These are phyloP conservation scores for Apiotrichum mycotoxinovorans DNA, from an alignment of 1,284 basidiomycete species.

Conservation along the genomic window DNA sequence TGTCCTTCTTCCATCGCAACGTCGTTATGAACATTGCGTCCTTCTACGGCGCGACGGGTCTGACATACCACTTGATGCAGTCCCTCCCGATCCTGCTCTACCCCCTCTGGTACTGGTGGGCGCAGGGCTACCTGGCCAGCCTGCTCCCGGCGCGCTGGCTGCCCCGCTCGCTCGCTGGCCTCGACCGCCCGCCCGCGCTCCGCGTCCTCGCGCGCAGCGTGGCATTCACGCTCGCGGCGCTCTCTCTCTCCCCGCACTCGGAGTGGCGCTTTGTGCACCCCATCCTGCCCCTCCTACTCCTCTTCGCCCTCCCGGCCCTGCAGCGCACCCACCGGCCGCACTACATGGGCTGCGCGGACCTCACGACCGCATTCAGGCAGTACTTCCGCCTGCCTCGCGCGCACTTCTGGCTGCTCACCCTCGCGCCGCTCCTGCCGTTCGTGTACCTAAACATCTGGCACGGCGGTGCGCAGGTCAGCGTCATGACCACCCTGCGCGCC, in stretches of 20 bases:
- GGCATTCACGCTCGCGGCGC: slow-evolving; percentile 63
- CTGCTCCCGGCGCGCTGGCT: slow-evolving; percentile 40
- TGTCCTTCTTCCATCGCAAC: slow-evolving; percentile 74
- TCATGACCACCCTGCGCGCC: slow-evolving; percentile 54
- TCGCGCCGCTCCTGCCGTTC: slow-evolving; percentile 58
- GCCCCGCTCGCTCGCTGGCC: slow-evolving; percentile 20
- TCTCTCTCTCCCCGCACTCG: slow-evolving; percentile 83
- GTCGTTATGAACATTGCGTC: slow-evolving; percentile 80
- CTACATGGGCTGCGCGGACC: slow-evolving; percentile 31
- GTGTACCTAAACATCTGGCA: slow-evolving; percentile 70
- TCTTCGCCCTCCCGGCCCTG: slow-evolving; percentile 72
- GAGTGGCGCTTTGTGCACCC: slow-evolving; percentile 98
- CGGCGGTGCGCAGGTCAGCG: slow-evolving; percentile 69
- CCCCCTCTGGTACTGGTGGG: slow-evolving; percentile 66
- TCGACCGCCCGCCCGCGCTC: slow-evolving; percentile 39
- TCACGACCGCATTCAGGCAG: slow-evolving; percentile 35
- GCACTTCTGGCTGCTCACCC: slow-evolving; percentile 54
- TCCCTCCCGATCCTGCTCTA: slow-evolving; percentile 76
- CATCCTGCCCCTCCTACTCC: slow-evolving; percentile 75
- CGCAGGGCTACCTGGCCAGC: slow-evolving; percentile 55
- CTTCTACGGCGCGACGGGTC: slow-evolving; percentile 87
- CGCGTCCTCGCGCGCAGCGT: slow-evolving; percentile 57
- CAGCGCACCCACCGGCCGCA: slow-evolving; percentile 53
- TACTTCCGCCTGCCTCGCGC: slow-evolving; percentile 40
- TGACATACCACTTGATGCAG: slow-evolving; percentile 87